Conservation (phyloP, 2,329 filamentous ascomycete species). For the Penicillium sp. region DNA sequence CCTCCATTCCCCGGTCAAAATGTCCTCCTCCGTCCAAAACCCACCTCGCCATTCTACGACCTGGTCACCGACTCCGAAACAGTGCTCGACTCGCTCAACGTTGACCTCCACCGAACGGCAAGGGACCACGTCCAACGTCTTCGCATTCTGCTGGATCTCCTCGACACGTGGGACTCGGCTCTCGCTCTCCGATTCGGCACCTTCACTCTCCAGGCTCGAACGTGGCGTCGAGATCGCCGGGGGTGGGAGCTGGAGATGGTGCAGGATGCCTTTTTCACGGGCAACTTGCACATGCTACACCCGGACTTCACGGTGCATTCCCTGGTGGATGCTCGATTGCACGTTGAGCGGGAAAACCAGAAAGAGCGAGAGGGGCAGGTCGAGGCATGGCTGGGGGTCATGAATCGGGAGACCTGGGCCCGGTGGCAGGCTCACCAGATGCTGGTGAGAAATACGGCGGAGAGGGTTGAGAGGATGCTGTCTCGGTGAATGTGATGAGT, state of each 20-base stretch:
- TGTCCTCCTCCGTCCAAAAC: not conserved
- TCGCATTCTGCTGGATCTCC: not conserved
- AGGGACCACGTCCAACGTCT: not conserved
- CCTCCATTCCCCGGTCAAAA: not conserved
- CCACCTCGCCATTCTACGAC: not conserved
- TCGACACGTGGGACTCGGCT: not conserved
- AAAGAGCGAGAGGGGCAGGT: not conserved
- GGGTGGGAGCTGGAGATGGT: not conserved
- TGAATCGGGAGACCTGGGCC: not conserved
- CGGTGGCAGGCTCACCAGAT: too few relatives aligned
- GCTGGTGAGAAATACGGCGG: not conserved
- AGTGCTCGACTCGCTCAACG: not conserved
- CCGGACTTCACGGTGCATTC: not conserved
- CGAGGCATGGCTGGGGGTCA: not conserved
- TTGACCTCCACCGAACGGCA: not conserved
- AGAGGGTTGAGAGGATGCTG: not conserved
- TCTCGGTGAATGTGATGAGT: not conserved
- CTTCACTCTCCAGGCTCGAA: not conserved
- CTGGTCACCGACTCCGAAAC: not conserved
- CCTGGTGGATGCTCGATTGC: not conserved
- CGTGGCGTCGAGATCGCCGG: not conserved
- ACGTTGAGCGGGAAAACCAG: not conserved
- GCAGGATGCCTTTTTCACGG: not conserved
- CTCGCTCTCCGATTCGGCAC: not conserved
- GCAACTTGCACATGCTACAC: not conserved